Base-by-base conservation (phyloP, 345 rosid species). In the Populus euphratica region DNA sequence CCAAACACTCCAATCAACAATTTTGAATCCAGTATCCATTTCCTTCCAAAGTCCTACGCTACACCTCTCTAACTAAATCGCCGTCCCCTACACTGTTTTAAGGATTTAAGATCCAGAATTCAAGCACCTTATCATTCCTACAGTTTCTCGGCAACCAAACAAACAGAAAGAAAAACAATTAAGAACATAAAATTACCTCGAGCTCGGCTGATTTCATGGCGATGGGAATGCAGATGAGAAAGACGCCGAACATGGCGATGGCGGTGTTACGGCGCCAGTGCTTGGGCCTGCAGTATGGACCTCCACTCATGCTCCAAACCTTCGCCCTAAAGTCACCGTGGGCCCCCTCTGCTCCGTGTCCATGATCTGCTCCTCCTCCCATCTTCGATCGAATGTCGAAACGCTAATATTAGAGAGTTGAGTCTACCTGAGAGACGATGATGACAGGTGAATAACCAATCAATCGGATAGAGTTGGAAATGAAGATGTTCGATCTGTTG, bases 191-290 rank as follows among this genome's bases (percentile, higher is more conserved):
- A 18, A 52, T 52, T 52, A 52, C 99, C 97, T 96, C 97, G 39
- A 96, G 98, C 91, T 91, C 91, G 36, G 98, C 97, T 0, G 98
- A 96, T 50, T 88, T 83, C 91, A 89, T 92, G 81, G 97, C 98
- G 66, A 96, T 88, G 47, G 99, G 98, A 74, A 96, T 89, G 85
- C 99, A 92, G 63, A 91, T 84, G 73, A 96, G 94, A 81, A 96
- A 74, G 80, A 92, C 68, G 18, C 99, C 97, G 62, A 84, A 84
- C 97, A 96, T 89, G 74, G 98, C 98, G 62, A 96, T 77, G 87
- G 99, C 99, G 7, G 99, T 96, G 82, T 96, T 96, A 76, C 99
- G 95, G 76, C 85, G 86, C 99, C 99, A 96, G 88, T 96, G 97
- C 80, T 93, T 94, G 38, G 98, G 99, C 73, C 98, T 82, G 89